A percentile compares a stretch with the other conserved stretches of the same genome.
Conservation (phyloP, 257 asterid genomes). For the Euphrasia confusa region DNA sequence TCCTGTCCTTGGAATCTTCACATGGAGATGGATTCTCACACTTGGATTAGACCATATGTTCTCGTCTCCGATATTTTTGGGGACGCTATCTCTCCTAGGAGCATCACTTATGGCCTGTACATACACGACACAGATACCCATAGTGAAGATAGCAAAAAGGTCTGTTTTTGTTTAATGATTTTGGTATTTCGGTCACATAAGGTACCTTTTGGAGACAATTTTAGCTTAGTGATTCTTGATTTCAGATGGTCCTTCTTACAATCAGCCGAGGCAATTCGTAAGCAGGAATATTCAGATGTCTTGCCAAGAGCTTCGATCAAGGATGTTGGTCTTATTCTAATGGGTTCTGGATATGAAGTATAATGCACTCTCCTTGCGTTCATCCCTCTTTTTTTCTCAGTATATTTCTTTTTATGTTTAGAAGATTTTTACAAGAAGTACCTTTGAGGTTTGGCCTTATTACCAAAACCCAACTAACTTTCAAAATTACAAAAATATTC, state of each 20-base stretch:
- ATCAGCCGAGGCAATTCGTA: slow-evolving; percentile 63
- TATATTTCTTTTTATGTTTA: neutral
- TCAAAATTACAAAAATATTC: too few relatives aligned
- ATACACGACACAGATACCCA: slow-evolving; percentile 75
- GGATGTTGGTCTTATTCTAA: slow-evolving; percentile 66
- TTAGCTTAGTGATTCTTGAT: slow-evolving; percentile 19
- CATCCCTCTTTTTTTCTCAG: neutral
- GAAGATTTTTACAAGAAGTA: neutral
- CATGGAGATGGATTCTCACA: slow-evolving; percentile 82
- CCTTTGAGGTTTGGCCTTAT: neutral
- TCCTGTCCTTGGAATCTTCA: slow-evolving; percentile 63
- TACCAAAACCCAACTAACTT: too few relatives aligned
- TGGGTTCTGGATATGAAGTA: slow-evolving; percentile 92
- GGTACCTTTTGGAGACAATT: slow-evolving; percentile 7
- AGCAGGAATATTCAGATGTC: slow-evolving; percentile 64
- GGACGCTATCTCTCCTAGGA: slow-evolving; percentile 59
- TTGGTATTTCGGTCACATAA: neutral
- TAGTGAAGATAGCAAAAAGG: slow-evolving; percentile 89
- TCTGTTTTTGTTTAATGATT: slow-evolving; percentile 34
- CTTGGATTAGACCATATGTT: slow-evolving; percentile 89
- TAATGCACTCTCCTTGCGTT: slow-evolving; percentile 20
- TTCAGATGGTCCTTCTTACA: slow-evolving; percentile 74
- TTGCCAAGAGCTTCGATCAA: slow-evolving; percentile 65
- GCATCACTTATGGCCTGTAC: slow-evolving; percentile 92
- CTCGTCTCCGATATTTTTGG: slow-evolving; percentile 74